These are phyloP conservation scores for Xylaria sp. DNA, from an alignment of 2,329 filamentous ascomycete genomes.

Conservation along the genomic window DNA sequence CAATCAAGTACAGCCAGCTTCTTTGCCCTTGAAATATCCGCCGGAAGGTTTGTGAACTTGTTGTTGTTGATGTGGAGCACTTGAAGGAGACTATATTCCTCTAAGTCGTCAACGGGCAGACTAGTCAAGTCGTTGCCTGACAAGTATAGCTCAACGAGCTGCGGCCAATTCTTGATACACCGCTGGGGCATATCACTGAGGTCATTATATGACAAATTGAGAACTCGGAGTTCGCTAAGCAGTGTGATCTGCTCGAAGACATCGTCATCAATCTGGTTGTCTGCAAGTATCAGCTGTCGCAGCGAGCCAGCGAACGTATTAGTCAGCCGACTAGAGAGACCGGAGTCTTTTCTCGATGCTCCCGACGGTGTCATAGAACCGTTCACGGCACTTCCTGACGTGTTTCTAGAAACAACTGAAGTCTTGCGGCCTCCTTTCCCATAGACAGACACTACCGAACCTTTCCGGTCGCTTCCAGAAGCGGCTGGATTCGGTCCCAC, in stretches of 20 bases:
- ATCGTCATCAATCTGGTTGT: conserved; percentile 94
- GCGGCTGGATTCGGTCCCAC: conserved; percentile 78
- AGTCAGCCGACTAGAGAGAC: conserved; percentile 79
- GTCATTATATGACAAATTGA: conserved; percentile 96
- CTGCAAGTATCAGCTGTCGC: conserved; percentile 85
- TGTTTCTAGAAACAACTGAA: conserved; percentile 78
- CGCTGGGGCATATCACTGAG: conserved; percentile 91
- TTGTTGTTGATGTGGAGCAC: conserved; percentile 97
- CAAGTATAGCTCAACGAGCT: conserved; percentile 90
- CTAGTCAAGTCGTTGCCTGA: conserved; percentile 95
- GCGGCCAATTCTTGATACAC: conserved; percentile 88
- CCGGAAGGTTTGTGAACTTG: conserved; percentile 95
- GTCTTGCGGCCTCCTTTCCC: conserved; percentile 85
- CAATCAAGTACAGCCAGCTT: conserved; percentile 93
- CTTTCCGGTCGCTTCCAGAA: conserved; percentile 74
- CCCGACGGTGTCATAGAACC: conserved; percentile 64
- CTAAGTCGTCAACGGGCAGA: conserved; percentile 91
- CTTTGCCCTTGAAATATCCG: conserved; percentile 93
- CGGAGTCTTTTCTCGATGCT: conserved; percentile 84
- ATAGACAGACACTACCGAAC: conserved; percentile 84
- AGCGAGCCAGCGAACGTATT: conserved; percentile 91
- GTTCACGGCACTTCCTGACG: conserved; percentile 58
- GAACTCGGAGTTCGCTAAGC: conserved; percentile 82
- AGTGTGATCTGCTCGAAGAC: conserved; percentile 91
- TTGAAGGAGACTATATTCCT: conserved; percentile 87